Base-by-base conservation (phyloP, 2,329 filamentous ascomycete species). In the Colletotrichum navitas region DNA sequence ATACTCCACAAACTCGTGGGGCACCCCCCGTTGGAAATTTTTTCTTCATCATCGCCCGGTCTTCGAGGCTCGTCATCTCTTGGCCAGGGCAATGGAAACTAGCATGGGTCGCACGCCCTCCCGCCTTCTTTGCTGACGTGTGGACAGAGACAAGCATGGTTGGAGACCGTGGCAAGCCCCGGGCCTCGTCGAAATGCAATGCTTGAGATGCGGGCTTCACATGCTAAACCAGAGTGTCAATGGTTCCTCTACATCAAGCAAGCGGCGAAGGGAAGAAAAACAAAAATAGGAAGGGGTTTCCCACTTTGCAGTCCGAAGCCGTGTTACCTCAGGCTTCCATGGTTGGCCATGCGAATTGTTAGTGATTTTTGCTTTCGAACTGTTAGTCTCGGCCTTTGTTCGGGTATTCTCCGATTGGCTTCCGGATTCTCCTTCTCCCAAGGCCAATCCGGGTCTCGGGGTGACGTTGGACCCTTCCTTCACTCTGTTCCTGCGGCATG, bases 1-100 rank as follows among this genome's bases (percentile, higher is more conserved):
- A 5, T 41, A 71, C 68, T 60, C 68, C 68, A 71, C 68, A 71
- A 47, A 63, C 41, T 18, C 68, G 68, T 71, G 65, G 68, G 64
- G 41, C 41, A 14, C 18, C 64, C 64, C 64, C 68, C 51, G 64
- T 11, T 36, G 34, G 59, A 68, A 68, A 60, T 68, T 63, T 68
- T 63, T 71, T 66, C 49, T 26, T 43, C 36, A 32, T 32, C 16
- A 21, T 68, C 12, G n/a, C 63, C 58, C 34, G 47, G 34, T 21
- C 60, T 12, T 36, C 39, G 21, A 66, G 32, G 63, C 45, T 52
- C 45, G 59, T 68, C 64, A 71, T 68, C 26, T 68, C 45, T 59
- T 54, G 63, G 36, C 29, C 45, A n/a, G 52, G 51, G 43, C 64
- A 63, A 58, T 45, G 29, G 24, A 71, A 18, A 66, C 24, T 16